Evolutionary conservation across 23 red algal species (phyloP).

Genomic region (Gracilaria domingensis): DNA sequence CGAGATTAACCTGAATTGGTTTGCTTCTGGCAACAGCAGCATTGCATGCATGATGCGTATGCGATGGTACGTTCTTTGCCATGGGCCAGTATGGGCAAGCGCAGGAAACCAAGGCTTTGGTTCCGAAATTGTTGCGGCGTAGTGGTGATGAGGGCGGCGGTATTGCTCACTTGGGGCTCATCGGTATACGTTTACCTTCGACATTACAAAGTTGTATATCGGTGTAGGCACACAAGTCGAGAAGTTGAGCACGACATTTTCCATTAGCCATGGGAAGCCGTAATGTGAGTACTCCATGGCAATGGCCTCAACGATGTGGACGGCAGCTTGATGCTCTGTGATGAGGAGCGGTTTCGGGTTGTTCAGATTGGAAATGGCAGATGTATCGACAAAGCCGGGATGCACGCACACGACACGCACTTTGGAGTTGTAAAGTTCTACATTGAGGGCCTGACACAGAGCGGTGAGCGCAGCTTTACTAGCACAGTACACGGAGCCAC

Average conservation of each 20-base stretch:
- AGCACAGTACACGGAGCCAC: slow-evolving; percentile 83
- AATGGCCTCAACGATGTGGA: slow-evolving; percentile 75
- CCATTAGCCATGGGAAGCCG: slow-evolving; percentile 93
- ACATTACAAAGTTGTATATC: slow-evolving; percentile 66
- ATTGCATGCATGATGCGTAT: too few species aligned
- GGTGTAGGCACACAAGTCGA: slow-evolving; percentile 39
- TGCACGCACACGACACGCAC: slow-evolving; percentile 71
- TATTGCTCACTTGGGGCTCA: not conserved
- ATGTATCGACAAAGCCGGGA: slow-evolving; percentile 91
- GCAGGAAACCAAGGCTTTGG: too few species aligned
- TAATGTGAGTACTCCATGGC: slow-evolving; percentile 37
- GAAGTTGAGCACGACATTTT: slow-evolving; percentile 78
- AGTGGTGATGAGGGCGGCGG: too few species aligned
- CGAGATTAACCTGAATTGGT: too few species aligned
- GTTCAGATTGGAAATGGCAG: slow-evolving; percentile 72
- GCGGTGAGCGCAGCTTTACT: slow-evolving; percentile 82
- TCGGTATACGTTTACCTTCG: slow-evolving; percentile 1
- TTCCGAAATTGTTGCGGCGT: too few species aligned
- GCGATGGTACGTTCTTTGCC: too few species aligned
- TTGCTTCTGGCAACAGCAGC: too few species aligned
- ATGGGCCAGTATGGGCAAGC: too few species aligned
- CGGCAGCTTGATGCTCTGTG: slow-evolving; percentile 59
- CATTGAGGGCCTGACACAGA: slow-evolving; percentile 69
- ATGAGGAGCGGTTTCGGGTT: slow-evolving; percentile 79
- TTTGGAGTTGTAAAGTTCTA: slow-evolving; percentile 57